Evolutionary conservation across 2,329 filamentous ascomycete genomes (phyloP).

Genomic region (Teratosphaeria gauchensis): DNA sequence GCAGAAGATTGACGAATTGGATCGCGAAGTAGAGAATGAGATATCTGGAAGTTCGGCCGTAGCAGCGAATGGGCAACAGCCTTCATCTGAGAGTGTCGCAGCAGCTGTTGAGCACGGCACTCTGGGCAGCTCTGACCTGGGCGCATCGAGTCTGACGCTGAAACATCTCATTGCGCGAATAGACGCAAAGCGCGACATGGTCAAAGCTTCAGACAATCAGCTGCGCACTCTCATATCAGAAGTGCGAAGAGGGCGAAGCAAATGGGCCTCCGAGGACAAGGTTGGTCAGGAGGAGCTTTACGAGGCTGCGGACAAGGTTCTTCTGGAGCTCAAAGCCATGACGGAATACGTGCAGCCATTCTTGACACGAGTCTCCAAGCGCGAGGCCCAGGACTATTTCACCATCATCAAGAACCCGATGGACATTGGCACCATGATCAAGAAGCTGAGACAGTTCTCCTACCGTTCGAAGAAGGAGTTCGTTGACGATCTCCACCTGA

Average conservation of each 20-base stretch:
- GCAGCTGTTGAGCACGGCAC: slow-evolving; percentile 66
- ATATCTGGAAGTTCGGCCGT: slow-evolving; percentile 56
- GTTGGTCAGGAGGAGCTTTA: slow-evolving; percentile 97
- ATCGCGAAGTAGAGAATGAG: slow-evolving; percentile 91
- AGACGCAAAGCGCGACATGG: slow-evolving; percentile 81
- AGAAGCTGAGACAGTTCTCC: slow-evolving; percentile 69
- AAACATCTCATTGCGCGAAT: slow-evolving; percentile 96
- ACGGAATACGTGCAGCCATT: slow-evolving; percentile 98
- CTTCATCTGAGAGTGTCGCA: slow-evolving; percentile 35
- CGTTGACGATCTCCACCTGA: slow-evolving; percentile 82
- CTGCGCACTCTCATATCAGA: slow-evolving; percentile 90
- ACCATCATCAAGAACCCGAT: slow-evolving; percentile 91
- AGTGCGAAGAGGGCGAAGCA: slow-evolving; percentile 93
- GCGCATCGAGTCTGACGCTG: slow-evolving; percentile 87
- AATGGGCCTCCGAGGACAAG: slow-evolving; percentile 97
- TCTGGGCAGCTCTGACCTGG: slow-evolving; percentile 85
- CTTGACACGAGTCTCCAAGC: slow-evolving; percentile 86
- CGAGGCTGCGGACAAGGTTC: slow-evolving; percentile 89
- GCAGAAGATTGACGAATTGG: slow-evolving; percentile 90
- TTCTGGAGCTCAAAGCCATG: slow-evolving; percentile 93
- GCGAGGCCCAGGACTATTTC: slow-evolving; percentile 93
- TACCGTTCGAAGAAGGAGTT: slow-evolving; percentile 75
- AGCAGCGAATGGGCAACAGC: slow-evolving; percentile 43
- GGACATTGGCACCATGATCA: slow-evolving; percentile 97
- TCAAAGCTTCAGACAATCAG: slow-evolving; percentile 86